phyloP scores from a whole-genome alignment of 805 yeast genomes.

The Wickerhamomyces strasburgensis region DNA sequence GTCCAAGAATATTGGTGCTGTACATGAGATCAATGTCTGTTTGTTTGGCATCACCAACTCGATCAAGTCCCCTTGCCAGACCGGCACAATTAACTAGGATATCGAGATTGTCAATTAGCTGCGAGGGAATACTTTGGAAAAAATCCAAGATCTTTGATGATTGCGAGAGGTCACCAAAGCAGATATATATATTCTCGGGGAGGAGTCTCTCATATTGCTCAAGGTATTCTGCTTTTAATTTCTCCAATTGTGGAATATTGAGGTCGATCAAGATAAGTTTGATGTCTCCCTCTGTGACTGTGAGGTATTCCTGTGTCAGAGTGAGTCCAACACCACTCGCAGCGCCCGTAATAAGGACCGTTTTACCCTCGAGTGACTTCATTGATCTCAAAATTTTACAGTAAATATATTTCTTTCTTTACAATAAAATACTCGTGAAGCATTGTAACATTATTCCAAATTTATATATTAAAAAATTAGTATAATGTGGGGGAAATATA shows the following conservation, averaged over 20 bases:
- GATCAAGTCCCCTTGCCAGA: slow-evolving; percentile 72
- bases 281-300: slow-evolving; percentile 59
- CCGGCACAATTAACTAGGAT: slow-evolving; percentile 70
- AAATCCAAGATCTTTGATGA: slow-evolving; percentile 46
- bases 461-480: not conserved
- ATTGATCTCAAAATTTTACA: not conserved
- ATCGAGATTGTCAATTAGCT: slow-evolving; percentile 54
- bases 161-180: slow-evolving; percentile 52
- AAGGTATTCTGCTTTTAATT: slow-evolving; percentile 41
- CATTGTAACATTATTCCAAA: not conserved
- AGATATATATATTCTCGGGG: slow-evolving; percentile 31
- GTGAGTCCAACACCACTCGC: slow-evolving; percentile 93
- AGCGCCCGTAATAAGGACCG: slow-evolving; percentile 85
- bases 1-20: slow-evolving; percentile 79
- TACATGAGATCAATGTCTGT: slow-evolving; percentile 71
- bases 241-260: slow-evolving; percentile 51
- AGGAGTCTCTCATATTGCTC: slow-evolving; percentile 40
- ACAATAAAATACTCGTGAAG: slow-evolving; percentile 1
- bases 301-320: slow-evolving; percentile 80
- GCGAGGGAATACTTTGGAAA: slow-evolving; percentile 42
- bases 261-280: slow-evolving; percentile 74
- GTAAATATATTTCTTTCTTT: not conserved
- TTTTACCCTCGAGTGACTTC: slow-evolving; percentile 55
- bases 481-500: not conserved
- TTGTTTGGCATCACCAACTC: slow-evolving; percentile 59